A percentile compares a stretch with the other conserved stretches of the same genome.
Evolutionary conservation across 2,329 filamentous ascomycete genomes (phyloP).

Genomic region (Epicoccum sorghinum): DNA sequence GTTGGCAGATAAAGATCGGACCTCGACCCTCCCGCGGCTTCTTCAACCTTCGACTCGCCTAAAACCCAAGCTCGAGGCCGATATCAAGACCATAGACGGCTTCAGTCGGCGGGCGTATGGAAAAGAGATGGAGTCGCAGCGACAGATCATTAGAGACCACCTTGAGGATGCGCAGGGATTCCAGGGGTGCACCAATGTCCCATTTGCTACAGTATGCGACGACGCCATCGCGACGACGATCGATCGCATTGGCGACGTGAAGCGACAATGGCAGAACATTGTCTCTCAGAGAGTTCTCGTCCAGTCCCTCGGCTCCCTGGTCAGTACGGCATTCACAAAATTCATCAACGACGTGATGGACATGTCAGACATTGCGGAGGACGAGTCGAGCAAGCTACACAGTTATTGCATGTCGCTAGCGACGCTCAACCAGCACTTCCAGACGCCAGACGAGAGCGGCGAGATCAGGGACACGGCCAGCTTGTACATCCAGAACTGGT

Average conservation of each 20-base stretch:
- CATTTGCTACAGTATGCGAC: conserved; percentile 65
- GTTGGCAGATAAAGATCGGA: conserved; percentile 46
- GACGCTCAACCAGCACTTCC: conserved; percentile 63
- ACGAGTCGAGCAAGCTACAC: conserved; percentile 65
- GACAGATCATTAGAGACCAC: conserved; percentile 66
- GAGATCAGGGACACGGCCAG: conserved; percentile 61
- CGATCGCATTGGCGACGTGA: conserved; percentile 62
- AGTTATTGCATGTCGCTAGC: conserved; percentile 62
- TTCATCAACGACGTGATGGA: conserved; percentile 68
- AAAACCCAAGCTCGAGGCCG: conserved; percentile 57
- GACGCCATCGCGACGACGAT: conserved; percentile 64
- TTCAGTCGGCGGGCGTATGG: conserved; percentile 68
- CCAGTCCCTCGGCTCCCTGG: conserved; percentile 66
- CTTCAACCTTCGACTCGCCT: conserved; percentile 48
- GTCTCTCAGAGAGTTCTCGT: conserved; percentile 65
- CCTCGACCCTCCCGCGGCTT: conserved; percentile 36
- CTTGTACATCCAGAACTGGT: conserved; percentile 67
- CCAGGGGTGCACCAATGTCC: conserved; percentile 62
- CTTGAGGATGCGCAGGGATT: conserved; percentile 69
- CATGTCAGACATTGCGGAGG: conserved; percentile 67
- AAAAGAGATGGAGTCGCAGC: conserved; percentile 68
- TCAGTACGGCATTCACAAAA: conserved; percentile 63
- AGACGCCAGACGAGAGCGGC: conserved; percentile 50
- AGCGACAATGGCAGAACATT: conserved; percentile 62
- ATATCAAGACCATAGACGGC: conserved; percentile 62